phyloP scores from a whole-genome alignment of 208 protist species.

The Leishmania tarentolae region DNA sequence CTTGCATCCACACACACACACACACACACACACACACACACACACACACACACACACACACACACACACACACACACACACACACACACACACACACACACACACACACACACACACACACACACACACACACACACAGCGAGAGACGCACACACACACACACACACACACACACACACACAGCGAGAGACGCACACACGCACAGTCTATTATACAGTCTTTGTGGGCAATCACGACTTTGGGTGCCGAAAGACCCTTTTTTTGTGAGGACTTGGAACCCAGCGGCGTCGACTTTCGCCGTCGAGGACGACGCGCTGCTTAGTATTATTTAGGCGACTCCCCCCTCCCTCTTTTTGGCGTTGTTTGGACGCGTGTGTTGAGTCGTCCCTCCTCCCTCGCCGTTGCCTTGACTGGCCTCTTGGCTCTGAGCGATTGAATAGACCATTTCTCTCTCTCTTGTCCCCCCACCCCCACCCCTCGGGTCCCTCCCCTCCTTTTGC shows the following conservation, averaged over 20 bases:
- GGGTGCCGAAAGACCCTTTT: not conserved
- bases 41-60: conserved; percentile 7
- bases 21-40: not conserved
- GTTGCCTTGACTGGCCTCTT: not conserved
- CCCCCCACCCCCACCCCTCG: too few species aligned
- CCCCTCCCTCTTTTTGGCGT: not conserved
- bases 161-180: conserved; percentile 3
- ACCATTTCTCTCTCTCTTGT: not conserved
- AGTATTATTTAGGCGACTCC: not conserved
- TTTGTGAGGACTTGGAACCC: not conserved
- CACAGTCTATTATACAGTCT: not conserved
- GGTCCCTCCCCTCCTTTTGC: too few species aligned
- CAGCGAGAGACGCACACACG: not conserved
- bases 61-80: too few species aligned
- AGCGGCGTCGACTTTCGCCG: not conserved
- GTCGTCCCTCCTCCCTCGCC: not conserved
- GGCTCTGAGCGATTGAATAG: not conserved
- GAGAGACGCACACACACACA: not conserved
- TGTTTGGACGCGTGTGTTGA: not conserved
- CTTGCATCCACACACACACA: not conserved
- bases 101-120: not conserved
- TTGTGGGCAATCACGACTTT: not conserved
- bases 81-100: not conserved
- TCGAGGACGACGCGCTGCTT: not conserved
- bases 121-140: conserved; percentile 3